Evolutionary conservation across 257 asterid species (phyloP), one percentile per base, ranked within the genome.

Genomic region (Voacanga thouarsii): DNA sequence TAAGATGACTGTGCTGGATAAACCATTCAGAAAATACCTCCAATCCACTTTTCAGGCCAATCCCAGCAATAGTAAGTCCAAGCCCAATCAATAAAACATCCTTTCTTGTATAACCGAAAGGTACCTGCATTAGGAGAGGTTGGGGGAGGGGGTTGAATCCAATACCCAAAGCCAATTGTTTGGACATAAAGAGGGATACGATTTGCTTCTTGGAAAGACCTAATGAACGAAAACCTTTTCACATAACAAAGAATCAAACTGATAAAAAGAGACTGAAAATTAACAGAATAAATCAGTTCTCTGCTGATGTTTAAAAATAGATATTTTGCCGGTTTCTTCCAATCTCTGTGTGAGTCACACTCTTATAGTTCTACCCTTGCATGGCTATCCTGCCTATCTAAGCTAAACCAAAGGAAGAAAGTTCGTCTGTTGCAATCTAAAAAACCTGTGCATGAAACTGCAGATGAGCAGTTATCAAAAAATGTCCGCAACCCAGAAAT

Each of bases 101-200:
- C 91, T 96, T 93, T 81, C 99, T 93, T 24, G 97, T 76, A 82
- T 96, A 96, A 69, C 98, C 99, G 75, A 96, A 96, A 71, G 97
- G 95, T 39, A 79, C 83, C 96, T 91, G 97, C 90, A 85, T 60
- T 75, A n/a, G n/a, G n/a, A n/a, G n/a, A n/a, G n/a, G n/a, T n/a
- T n/a, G n/a, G n/a, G n/a, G n/a, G n/a, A n/a, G n/a, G n/a, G n/a
- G n/a, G n/a, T n/a, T n/a, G n/a, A n/a, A n/a, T n/a, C n/a, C n/a
- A n/a, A n/a, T n/a, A n/a, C n/a, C n/a, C n/a, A n/a, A n/a, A n/a
- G n/a, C n/a, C n/a, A n/a, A n/a, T n/a, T n/a, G n/a, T n/a, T n/a
- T n/a, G n/a, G n/a, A n/a, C n/a, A n/a, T n/a, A n/a, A n/a, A n/a
- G n/a, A n/a, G n/a, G n/a, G n/a, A n/a, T n/a, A n/a, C n/a, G n/a